Percentiles rank a stretch among this genome's conserved stretches.
Evolutionary conservation across 139 green algal species (phyloP).

Genomic region (Chlamydomonas sphaeroides): DNA sequence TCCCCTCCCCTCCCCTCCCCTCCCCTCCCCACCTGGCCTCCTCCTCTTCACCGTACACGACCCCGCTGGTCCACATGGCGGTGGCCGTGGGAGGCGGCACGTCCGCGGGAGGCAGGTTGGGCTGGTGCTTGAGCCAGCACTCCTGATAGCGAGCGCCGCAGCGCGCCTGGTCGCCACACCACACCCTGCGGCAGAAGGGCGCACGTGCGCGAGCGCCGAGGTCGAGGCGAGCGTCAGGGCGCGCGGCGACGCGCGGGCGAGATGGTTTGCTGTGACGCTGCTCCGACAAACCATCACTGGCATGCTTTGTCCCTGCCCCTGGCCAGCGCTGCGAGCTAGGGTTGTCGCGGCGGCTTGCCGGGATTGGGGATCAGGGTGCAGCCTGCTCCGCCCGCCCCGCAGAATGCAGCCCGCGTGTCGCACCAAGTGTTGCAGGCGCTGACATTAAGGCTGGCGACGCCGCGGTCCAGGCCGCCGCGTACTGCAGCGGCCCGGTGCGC

Average conservation of each 20-base stretch:
- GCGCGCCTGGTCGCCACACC: conserved; percentile 15
- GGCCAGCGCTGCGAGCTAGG: no score
- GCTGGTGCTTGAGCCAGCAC: conserved; percentile 34
- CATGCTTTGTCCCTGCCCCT: no score
- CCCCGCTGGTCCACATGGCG: neutral
- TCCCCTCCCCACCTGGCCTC: neutral
- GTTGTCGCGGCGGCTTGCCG: no score
- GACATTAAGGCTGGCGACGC: conserved; percentile 19
- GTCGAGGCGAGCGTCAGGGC: no score
- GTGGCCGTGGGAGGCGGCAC: neutral
- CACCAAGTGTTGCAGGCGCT: conserved; percentile 26
- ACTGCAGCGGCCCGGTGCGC: conserved; percentile 3
- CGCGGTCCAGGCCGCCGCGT: conserved; percentile 10
- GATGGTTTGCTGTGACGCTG: no score
- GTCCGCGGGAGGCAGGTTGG: neutral
- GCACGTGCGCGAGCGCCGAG: no score
- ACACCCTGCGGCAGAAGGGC: conserved; percentile 1
- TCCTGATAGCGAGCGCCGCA: conserved; percentile 6
- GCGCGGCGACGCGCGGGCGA: no score
- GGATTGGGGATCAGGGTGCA: no score
- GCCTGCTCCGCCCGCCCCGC: no score
- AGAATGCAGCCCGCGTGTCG: no score
- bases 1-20: no score
- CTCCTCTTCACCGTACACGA: neutral
- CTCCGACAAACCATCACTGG: no score